Base-by-base conservation (phyloP, 2,329 filamentous ascomycete genomes). In the Ceratocystis cacaofunesta region DNA sequence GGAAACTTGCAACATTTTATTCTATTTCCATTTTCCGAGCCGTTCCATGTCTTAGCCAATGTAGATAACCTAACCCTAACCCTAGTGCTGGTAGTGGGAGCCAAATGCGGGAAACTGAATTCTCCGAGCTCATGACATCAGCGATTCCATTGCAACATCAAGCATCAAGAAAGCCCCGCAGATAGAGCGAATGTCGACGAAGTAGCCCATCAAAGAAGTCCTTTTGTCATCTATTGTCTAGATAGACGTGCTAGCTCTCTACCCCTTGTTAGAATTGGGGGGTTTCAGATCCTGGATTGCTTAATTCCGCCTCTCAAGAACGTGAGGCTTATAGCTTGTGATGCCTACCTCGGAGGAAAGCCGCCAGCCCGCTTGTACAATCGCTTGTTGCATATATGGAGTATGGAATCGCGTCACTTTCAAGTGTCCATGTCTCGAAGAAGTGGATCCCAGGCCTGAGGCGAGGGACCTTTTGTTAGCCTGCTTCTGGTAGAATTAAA, bases 401-500 rank as follows among this genome's bases (percentile, higher is more conserved):
- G 15, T 30, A 19, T 36, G 25, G 55, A 58, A n/a, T n/a, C 25
- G 55, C 25, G 28, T 58, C 30, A 58, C 55, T 25, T 58, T 36
- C 5, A 10, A 58, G 55, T 58, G 7, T n/a, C 10, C 12, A 17
- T 58, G 55, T 58, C 55, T 58, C 22, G 22, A 17, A 58, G 5
- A 10, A 36, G 55, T 58, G 55, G 55, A 58, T 32, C 55, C 3
- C 15, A 32, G 30, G 3, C 25, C 15, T 17, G 55, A 36, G 28
- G 25, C 25, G 55, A 58, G 55, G 55, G 55, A 32, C 55, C 55
- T 58, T 58, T 58, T 58, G 55, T 19, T 58, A 58, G 55, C 55
- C 28, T 58, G 28, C 30, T 12, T 57, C 22, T 58, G 25, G 8
- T 30, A 36, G 55, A 58, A 58, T 58, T 58, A 58, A 58, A 7